Conservation (phyloP, 2,329 filamentous ascomycete genomes). For the Thermomyces lanuginosus region DNA sequence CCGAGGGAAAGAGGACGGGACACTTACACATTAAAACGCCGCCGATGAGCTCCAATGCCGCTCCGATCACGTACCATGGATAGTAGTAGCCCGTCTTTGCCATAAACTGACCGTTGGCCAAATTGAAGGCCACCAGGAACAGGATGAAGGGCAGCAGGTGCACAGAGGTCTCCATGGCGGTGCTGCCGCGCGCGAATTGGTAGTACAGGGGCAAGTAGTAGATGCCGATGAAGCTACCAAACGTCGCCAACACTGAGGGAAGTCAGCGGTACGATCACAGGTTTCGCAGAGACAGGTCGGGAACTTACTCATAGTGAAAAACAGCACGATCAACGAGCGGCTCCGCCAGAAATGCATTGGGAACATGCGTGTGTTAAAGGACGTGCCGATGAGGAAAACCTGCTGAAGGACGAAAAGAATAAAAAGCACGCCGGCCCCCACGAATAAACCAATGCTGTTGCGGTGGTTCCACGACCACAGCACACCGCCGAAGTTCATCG, state of each 20-base stretch:
- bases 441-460: conserved; percentile 32
- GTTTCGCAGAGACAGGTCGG: too few species aligned
- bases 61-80: conserved; percentile 13
- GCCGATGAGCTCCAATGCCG: conserved; percentile 10
- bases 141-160: conserved; percentile 14
- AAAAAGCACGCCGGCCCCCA: conserved; percentile 30
- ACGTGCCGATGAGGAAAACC: conserved; percentile 25
- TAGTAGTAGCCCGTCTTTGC: conserved; percentile 9
- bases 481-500: conserved; percentile 35
- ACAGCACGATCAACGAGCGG: conserved; percentile 27
- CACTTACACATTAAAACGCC: conserved; percentile 8
- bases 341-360: conserved; percentile 31
- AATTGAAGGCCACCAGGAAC: conserved; percentile 8
- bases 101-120: conserved; percentile 11
- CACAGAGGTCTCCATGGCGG: conserved; percentile 12
- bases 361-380: conserved; percentile 29
- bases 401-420: conserved; percentile 34
- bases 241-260: conserved; percentile 19
- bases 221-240: conserved; percentile 22
- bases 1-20: neutral
- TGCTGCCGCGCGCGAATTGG: conserved; percentile 33
- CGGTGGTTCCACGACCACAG: conserved; percentile 33
- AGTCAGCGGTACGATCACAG: too few species aligned
- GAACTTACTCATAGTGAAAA: too few species aligned
- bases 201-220: conserved; percentile 41